Percentiles rank a stretch among this genome's conserved stretches.
Evolutionary conservation across 2,329 filamentous ascomycete genomes (phyloP).

Genomic region (Aspergillus glaucus): DNA sequence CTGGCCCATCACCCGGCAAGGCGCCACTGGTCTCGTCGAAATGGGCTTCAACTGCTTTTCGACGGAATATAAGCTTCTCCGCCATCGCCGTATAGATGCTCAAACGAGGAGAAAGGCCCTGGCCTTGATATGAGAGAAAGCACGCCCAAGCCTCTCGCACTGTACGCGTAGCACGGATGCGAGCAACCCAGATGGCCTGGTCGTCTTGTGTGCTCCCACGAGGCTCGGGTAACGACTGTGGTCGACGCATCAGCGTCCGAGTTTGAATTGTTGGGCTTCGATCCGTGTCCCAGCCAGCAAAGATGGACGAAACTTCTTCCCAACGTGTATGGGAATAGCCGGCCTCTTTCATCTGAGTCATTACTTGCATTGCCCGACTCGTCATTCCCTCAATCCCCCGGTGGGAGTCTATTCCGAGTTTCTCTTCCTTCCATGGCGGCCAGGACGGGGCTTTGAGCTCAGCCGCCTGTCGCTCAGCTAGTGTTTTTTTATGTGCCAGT

Average conservation of each 20-base stretch:
- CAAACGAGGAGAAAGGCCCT: constrained; percentile 28
- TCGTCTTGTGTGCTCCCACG: constrained; percentile 15
- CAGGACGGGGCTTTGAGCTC: constrained; percentile 54
- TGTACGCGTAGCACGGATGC: constrained; percentile 55
- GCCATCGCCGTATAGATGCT: constrained; percentile 52
- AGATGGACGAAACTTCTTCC: constrained; percentile 50
- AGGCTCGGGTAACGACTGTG: constrained; percentile 13
- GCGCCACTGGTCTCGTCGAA: constrained; percentile 19
- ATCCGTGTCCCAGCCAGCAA: constrained; percentile 59
- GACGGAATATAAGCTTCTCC: constrained; percentile 46
- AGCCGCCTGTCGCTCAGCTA: constrained; percentile 52
- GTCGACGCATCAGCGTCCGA: constrained; percentile 38
- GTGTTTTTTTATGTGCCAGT: constrained; percentile 52
- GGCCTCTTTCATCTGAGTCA: constrained; percentile 53
- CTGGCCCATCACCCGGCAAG: constrained; percentile 52
- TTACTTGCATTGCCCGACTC: constrained; percentile 51
- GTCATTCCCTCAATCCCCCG: constrained; percentile 51
- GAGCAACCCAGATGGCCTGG: constrained; percentile 48
- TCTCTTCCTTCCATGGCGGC: constrained; percentile 61
- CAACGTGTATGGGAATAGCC: constrained; percentile 48
- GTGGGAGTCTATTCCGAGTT: constrained; percentile 54
- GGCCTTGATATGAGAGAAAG: constrained; percentile 51
- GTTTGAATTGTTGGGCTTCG: constrained; percentile 58
- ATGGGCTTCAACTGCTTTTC: constrained; percentile 15
- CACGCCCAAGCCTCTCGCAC: constrained; percentile 60